Base-by-base conservation (phyloP, 1,139 yeast genomes). In the Geotrichum siamense region DNA sequence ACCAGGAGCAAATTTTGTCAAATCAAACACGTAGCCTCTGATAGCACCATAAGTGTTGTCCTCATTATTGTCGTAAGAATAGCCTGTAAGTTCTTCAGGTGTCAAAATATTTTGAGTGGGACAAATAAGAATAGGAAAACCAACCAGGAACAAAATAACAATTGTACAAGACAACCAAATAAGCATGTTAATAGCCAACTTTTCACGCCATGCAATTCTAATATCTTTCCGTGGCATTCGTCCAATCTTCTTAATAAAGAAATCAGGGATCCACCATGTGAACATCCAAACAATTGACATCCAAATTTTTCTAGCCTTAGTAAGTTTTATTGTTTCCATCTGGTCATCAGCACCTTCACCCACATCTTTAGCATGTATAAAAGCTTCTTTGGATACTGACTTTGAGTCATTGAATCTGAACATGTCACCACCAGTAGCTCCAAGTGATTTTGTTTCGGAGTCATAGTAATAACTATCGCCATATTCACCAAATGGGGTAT, bases 121-220 rank as follows among this genome's bases (percentile, higher is more conserved):
- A 47, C 71, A 67, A 25, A 67, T 57, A 31, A 67, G 56, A 39
- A 62, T 58, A 2, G 71, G 70, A 51, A 67, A 62, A 1, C 69
- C 70, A 41, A 68, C 61, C 40, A 68, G 54, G 43, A 67, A 60
- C 17, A 67, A 51, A 43, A 65, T 61, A 34, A 63, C 56, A 8
- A 56, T 51, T 2, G 54, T 54, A 47, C 71, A 67, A 27, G 65
- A 45, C 4, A 61, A 48, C 71, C 71, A 68, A 38, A 67, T 67
- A 50, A 67, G 57, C 51, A 67, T 19, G 41, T 68, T 68, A 52
- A 67, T 67, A 4, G 71, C 69, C 22, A 67, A 48, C 53, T 67
- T 67, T 45, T 67, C 71, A 34, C 71, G 53, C 71, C 71, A 67
- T 0, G 71, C 71, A 8, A 61, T 52, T 13, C 70, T 63, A 20